phyloP scores from a whole-genome alignment of 1,139 yeast species.

The Magnusiomyces ingens region DNA sequence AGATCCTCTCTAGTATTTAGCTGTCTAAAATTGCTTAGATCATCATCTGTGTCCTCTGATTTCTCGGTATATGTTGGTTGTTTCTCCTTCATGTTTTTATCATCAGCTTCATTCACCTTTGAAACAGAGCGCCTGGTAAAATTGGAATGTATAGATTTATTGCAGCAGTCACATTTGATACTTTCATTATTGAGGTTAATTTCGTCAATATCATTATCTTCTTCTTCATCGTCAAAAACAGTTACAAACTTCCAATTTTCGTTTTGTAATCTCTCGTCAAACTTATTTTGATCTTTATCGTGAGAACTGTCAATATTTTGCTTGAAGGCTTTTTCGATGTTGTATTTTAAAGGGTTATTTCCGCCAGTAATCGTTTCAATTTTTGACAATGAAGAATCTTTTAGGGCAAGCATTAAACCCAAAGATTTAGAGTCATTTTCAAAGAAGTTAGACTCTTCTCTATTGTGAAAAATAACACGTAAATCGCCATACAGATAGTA shows the following conservation, averaged over 20 bases:
- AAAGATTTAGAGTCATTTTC: neutral
- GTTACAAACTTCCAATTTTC: too few relatives aligned
- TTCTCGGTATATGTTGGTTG: neutral
- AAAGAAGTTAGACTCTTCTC: slow-evolving; percentile 12
- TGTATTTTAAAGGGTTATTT: slow-evolving; percentile 1
- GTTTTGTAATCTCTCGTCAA: too few relatives aligned
- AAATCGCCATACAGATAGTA: slow-evolving; percentile 36
- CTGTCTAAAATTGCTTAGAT: neutral
- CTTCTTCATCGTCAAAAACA: too few relatives aligned
- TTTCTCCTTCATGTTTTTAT: neutral
- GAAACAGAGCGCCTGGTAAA: neutral
- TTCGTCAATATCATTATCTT: too few relatives aligned
- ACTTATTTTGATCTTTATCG: neutral
- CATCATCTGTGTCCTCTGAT: neutral
- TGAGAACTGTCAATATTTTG: neutral
- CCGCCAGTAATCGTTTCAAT: slow-evolving; percentile 5
- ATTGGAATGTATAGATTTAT: too few relatives aligned
- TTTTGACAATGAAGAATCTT: slow-evolving; percentile 8
- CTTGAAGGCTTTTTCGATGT: neutral
- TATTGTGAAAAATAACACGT: slow-evolving; percentile 36
- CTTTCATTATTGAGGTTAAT: too few relatives aligned
- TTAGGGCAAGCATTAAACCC: neutral
- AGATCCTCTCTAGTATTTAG: neutral
- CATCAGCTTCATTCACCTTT: neutral
- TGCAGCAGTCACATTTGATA: too few relatives aligned